Evolutionary conservation across 805 yeast species (phyloP).

Genomic region (Cyberlindnera xylosilytica): DNA sequence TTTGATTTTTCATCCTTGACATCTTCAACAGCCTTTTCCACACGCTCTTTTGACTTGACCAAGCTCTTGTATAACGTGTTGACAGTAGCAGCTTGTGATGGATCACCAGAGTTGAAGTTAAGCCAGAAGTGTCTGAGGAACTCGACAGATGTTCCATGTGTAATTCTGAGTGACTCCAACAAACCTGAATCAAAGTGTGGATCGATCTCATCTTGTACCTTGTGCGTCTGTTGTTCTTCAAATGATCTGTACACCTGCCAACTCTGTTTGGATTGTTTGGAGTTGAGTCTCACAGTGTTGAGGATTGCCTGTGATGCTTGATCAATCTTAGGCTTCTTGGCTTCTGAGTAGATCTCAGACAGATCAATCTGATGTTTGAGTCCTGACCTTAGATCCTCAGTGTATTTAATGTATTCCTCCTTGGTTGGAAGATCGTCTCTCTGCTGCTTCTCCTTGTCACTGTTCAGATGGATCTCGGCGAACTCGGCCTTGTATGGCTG

Average conservation of each 20-base stretch:
- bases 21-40: constrained; percentile 34
- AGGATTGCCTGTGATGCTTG: constrained; percentile 44
- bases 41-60: constrained; percentile 44
- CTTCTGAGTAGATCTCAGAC: constrained; percentile 24
- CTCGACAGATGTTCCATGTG: constrained; percentile 73
- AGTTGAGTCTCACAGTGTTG: constrained; percentile 46
- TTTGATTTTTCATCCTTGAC: constrained; percentile 30
- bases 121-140: constrained; percentile 75
- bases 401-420: constrained; percentile 23
- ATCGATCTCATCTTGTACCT: constrained; percentile 30
- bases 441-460: constrained; percentile 16
- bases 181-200: constrained; percentile 33
- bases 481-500: constrained; percentile 46
- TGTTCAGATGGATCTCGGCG: constrained; percentile 38
- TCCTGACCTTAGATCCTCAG: constrained; percentile 20
- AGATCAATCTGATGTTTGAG: constrained; percentile 26
- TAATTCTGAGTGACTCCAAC: constrained; percentile 50
- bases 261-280: constrained; percentile 49
- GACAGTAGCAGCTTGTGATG: constrained; percentile 40
- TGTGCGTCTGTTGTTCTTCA: constrained; percentile 25
- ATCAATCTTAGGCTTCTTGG: constrained; percentile 33
- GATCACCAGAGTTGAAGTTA: constrained; percentile 49
- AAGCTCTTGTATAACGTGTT: constrained; percentile 47
- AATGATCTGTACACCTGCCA: constrained; percentile 33
- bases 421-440: constrained; percentile 19